phyloP scores from a whole-genome alignment of 2,329 filamentous ascomycete genomes.

The Exophiala oligosperma region DNA sequence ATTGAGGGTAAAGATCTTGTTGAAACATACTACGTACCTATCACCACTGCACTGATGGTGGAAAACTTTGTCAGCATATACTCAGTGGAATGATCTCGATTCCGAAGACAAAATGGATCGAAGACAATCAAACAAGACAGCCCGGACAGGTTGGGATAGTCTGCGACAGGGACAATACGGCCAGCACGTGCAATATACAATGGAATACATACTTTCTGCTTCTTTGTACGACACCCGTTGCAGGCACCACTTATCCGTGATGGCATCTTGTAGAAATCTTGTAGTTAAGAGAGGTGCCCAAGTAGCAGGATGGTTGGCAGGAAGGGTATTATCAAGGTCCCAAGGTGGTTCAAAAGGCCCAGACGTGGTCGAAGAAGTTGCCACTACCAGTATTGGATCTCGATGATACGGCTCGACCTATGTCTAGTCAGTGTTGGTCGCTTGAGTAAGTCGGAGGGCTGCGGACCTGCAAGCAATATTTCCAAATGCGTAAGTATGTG shows the following conservation, averaged over 20 bases:
- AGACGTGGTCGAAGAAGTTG: background rate
- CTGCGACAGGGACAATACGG: too few relatives aligned
- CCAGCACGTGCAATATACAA: background rate
- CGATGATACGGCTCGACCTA: background rate
- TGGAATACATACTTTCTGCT: constrained; percentile 40
- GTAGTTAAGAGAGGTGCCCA: background rate
- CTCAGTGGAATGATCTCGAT: background rate
- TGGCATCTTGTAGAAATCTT: constrained; percentile 28
- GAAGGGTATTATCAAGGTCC: background rate
- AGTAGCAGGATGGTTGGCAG: too few relatives aligned
- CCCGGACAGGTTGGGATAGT: too few relatives aligned
- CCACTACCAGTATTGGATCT: too few relatives aligned
- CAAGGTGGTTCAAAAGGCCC: too few relatives aligned
- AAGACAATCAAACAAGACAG: too few relatives aligned
- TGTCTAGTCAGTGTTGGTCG: background rate
- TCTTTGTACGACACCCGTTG: constrained; percentile 42
- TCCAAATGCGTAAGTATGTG: constrained; percentile 13
- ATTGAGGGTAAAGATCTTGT: background rate
- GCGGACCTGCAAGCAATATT: constrained; percentile 7
- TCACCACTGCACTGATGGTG: constrained; percentile 39
- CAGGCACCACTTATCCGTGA: constrained; percentile 43
- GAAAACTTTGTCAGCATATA: constrained; percentile 11
- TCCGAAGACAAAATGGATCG: too few relatives aligned
- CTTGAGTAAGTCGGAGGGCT: constrained; percentile 10
- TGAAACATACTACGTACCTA: constrained; percentile 32